Base-by-base conservation (phyloP, 1,284 basidiomycete species). In the Psilocybe mexicana region DNA sequence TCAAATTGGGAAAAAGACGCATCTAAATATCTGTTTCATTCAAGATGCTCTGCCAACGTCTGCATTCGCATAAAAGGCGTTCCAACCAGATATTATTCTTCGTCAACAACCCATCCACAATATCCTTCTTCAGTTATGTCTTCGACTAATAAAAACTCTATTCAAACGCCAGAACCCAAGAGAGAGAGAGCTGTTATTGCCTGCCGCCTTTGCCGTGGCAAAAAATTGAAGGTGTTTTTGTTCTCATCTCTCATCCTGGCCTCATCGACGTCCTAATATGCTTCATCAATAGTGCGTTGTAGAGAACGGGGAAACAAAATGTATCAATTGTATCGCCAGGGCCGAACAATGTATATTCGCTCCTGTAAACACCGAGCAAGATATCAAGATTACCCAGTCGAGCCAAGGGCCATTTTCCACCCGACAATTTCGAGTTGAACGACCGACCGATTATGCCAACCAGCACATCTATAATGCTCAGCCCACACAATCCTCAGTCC, bases 201-300 rank as follows among this genome's bases (percentile, higher is more conserved):
- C 8, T 85, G 83, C 67, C 72, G 69, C 0, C 71, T 73, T 57
- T 85, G 83, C 64, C 78, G 83, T n/a, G 67, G 70, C 40, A 75
- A 79, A 10, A 83, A 85, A 69, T 76, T 84, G 54, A 82, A 80
- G 72, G 83, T 80, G 59, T 45, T 23, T 28, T 48, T 4, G 3
- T 6, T 14, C 8, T 33, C 18, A 18, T 18, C 18, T 18, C 18
- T 18, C 18, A 18, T 23, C 3, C 14, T n/a, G 30, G 3, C 11
- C 14, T 60, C 24, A 3, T 26, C 50, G 25, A 24, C 46, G 35
- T 14, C 35, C 24, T 35, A 25, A 18, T 12, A 48, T 48, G 7
- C 26, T 14, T 26, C 24, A 2, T 25, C 26, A 18, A 12, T 14
- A 48, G 46, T 48, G 46, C 14, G 14, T 14, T n/a, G 28, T 35